Evolutionary conservation across 2,329 filamentous ascomycete species (phyloP).

Genomic region (Penicillium corylophilum): DNA sequence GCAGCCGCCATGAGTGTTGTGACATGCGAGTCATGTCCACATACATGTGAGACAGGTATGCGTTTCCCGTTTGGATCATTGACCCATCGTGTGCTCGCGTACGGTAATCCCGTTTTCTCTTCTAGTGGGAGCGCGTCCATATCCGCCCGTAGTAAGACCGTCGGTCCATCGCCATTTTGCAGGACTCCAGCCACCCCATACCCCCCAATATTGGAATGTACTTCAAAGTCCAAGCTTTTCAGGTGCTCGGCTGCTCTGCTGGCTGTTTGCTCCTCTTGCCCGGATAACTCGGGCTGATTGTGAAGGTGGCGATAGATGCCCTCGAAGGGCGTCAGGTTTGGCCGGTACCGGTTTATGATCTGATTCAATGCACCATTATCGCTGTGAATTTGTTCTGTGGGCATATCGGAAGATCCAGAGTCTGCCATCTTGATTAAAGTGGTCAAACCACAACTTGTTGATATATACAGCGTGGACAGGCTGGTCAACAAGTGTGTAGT

Average conservation of each 20-base stretch:
- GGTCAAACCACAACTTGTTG: no score
- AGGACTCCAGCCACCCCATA: constrained; percentile 59
- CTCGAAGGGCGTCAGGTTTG: constrained; percentile 48
- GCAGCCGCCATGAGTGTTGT: constrained; percentile 58
- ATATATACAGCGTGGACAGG: no score
- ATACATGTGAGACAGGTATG: constrained; percentile 66
- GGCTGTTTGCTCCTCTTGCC: constrained; percentile 55
- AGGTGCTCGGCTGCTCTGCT: constrained; percentile 46
- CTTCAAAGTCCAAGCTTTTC: constrained; percentile 38
- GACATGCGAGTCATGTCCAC: constrained; percentile 67
- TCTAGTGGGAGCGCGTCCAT: constrained; percentile 61
- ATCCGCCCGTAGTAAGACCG: constrained; percentile 60
- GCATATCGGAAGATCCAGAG: no score
- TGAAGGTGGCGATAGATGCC: constrained; percentile 58
- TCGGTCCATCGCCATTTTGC: constrained; percentile 56
- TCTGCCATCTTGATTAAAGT: no score
- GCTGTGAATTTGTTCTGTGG: no score
- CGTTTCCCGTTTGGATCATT: constrained; percentile 48
- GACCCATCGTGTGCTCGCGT: constrained; percentile 52
- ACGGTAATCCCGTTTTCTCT: constrained; percentile 56
- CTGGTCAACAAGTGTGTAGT: no score
- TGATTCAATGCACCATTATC: neutral
- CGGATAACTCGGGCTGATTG: constrained; percentile 56
- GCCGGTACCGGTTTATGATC: constrained; percentile 37
- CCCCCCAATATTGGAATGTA: constrained; percentile 57